These are phyloP conservation scores for Chytriomyces sp. DNA, from an alignment of 192 early-diverging fungal genomes.

Conservation along the genomic window DNA sequence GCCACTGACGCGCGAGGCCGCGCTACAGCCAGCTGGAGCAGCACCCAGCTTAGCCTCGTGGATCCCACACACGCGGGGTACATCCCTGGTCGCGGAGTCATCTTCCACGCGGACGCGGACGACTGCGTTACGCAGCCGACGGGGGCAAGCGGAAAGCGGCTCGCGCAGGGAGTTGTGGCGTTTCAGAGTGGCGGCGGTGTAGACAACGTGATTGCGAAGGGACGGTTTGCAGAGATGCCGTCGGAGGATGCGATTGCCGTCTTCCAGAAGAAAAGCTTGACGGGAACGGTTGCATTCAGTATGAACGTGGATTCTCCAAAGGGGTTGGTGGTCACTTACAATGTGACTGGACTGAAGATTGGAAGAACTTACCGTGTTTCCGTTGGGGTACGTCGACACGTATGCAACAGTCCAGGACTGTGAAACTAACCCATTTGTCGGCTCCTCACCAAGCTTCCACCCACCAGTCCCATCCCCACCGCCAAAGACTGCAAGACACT, in stretches of 20 bases:
- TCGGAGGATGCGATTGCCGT: background rate
- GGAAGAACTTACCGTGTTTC: background rate
- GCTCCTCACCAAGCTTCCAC: background rate
- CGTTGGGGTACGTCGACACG: background rate
- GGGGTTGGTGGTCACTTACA: no score
- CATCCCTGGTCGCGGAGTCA: slow-evolving; percentile 31
- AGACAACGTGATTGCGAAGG: background rate
- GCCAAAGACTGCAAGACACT: background rate
- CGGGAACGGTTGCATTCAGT: background rate
- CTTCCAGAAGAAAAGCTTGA: background rate
- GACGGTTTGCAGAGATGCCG: background rate
- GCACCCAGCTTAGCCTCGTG: background rate
- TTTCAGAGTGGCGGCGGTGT: background rate
- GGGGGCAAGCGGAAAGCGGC: slow-evolving; percentile 23
- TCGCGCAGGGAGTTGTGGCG: slow-evolving; percentile 38
- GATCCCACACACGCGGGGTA: background rate
- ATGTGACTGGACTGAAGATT: background rate
- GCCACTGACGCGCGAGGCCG: slow-evolving; percentile 16
- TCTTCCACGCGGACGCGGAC: slow-evolving; percentile 34
- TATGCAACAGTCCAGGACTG: background rate
- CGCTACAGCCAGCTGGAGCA: background rate
- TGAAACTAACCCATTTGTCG: background rate
- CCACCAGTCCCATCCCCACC: background rate
- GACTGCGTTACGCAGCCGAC: slow-evolving; percentile 39
- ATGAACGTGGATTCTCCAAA: background rate